A percentile compares a stretch with the other conserved stretches of the same genome.
These are phyloP conservation scores for Condylostoma magnum DNA, from an alignment of 169 alveolate species.

Conservation along the genomic window DNA sequence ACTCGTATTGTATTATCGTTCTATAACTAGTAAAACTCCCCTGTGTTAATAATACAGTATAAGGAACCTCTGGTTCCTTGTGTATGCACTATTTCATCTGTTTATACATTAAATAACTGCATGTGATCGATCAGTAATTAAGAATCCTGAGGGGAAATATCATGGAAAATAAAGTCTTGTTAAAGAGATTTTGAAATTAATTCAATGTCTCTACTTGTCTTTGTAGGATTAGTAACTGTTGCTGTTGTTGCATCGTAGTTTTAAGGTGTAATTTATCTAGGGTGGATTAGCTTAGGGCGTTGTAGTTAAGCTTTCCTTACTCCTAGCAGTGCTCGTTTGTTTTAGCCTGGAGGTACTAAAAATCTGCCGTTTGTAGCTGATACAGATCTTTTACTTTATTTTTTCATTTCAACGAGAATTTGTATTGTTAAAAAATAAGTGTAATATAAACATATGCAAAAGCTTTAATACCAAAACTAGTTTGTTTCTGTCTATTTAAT, in stretches of 20 bases:
- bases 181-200: not conserved
- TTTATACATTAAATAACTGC: not conserved
- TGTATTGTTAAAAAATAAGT: too few relatives aligned
- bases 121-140: not conserved
- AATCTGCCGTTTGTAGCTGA: too few relatives aligned
- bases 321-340: too few relatives aligned
- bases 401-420: too few relatives aligned
- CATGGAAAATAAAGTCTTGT: conserved; percentile 12
- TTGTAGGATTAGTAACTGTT: not conserved
- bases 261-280: too few relatives aligned
- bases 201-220: not conserved
- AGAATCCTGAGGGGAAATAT: conserved; percentile 3
- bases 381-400: too few relatives aligned
- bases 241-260: conserved; percentile 29
- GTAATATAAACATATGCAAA: too few relatives aligned
- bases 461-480: too few relatives aligned
- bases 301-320: too few relatives aligned
- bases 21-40: conserved; percentile 81
- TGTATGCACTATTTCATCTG: conserved; percentile 22
- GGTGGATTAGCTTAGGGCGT: too few relatives aligned
- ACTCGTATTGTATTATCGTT: conserved; percentile 85
- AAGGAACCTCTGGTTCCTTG: conserved; percentile 31
- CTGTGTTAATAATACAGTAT: conserved; percentile 37
- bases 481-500: too few relatives aligned
- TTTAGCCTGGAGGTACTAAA: too few relatives aligned